Percentiles rank a stretch among this genome's conserved stretches.
Evolutionary conservation across 2,329 filamentous ascomycete species (phyloP).

Genomic region (Cladobotryum protrusum): DNA sequence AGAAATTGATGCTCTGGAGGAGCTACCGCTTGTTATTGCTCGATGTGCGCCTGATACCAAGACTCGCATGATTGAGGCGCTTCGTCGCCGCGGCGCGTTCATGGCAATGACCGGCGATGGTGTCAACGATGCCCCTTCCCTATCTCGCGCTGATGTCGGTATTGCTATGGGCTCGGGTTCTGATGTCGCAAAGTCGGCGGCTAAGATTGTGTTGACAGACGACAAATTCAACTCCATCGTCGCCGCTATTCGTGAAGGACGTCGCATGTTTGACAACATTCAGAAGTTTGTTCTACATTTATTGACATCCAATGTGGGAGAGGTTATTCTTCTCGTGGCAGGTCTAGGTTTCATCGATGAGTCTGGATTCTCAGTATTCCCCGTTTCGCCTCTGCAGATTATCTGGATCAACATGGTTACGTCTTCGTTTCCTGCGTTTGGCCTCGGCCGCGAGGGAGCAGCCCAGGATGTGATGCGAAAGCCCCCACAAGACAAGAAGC

Average conservation of each 20-base stretch:
- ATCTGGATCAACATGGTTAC: conserved; percentile 95
- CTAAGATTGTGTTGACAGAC: conserved; percentile 76
- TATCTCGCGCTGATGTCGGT: conserved; percentile 75
- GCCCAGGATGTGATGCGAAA: conserved; percentile 72
- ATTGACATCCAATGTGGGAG: conserved; percentile 74
- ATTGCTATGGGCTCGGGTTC: conserved; percentile 89
- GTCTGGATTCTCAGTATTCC: conserved; percentile 70
- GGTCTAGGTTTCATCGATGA: conserved; percentile 76
- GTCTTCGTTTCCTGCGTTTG: conserved; percentile 80
- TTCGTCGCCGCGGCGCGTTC: conserved; percentile 69
- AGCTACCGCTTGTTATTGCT: conserved; percentile 74
- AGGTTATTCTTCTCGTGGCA: conserved; percentile 74
- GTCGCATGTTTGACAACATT: conserved; percentile 83
- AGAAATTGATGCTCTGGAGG: conserved; percentile 68
- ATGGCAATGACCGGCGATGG: conserved; percentile 87
- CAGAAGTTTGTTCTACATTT: conserved; percentile 82
- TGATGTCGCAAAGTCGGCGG: conserved; percentile 78
- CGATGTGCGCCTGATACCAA: conserved; percentile 82
- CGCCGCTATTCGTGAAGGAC: conserved; percentile 73
- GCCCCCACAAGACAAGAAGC: conserved; percentile 63
- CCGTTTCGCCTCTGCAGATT: conserved; percentile 77
- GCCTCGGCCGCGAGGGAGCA: conserved; percentile 72
- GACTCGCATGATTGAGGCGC: conserved; percentile 83
- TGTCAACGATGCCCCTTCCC: conserved; percentile 78
- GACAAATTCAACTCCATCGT: conserved; percentile 87